These are phyloP conservation scores for Closterium sp. DNA, from an alignment of 139 green algal genomes.

Conservation along the genomic window DNA sequence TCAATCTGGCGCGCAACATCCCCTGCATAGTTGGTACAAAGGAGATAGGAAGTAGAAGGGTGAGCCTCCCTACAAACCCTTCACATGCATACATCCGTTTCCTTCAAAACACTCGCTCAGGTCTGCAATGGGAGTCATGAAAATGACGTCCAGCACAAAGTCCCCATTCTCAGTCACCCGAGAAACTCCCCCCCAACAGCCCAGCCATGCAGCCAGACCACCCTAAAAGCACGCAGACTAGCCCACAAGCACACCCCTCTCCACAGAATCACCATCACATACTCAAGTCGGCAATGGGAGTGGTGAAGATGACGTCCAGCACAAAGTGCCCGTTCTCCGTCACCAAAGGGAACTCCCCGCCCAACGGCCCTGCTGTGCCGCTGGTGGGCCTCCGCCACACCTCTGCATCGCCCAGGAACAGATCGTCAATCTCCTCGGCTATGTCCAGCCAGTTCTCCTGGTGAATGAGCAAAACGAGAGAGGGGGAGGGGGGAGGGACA, in stretches of 20 bases:
- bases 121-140: neutral
- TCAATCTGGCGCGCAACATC: neutral
- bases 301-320: slow-evolving; percentile 1
- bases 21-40: neutral
- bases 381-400: neutral
- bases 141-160: slow-evolving; percentile 9
- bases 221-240: too few species aligned
- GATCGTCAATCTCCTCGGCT: slow-evolving; percentile 36
- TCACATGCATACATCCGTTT: neutral
- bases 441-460: slow-evolving; percentile 41
- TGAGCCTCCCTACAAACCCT: neutral
- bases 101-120: neutral
- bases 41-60: neutral
- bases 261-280: neutral
- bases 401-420: slow-evolving; percentile 39
- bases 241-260: too few species aligned
- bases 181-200: neutral
- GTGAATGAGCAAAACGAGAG: too few species aligned
- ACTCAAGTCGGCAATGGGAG: neutral
- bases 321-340: slow-evolving; percentile 13
- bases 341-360: neutral
- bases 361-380: neutral
- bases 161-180: neutral
- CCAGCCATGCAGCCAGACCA: too few species aligned
- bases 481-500: too few species aligned